These are phyloP conservation scores for Wallacemonas rigidus DNA, from an alignment of 208 protist species.

Conservation along the genomic window DNA sequence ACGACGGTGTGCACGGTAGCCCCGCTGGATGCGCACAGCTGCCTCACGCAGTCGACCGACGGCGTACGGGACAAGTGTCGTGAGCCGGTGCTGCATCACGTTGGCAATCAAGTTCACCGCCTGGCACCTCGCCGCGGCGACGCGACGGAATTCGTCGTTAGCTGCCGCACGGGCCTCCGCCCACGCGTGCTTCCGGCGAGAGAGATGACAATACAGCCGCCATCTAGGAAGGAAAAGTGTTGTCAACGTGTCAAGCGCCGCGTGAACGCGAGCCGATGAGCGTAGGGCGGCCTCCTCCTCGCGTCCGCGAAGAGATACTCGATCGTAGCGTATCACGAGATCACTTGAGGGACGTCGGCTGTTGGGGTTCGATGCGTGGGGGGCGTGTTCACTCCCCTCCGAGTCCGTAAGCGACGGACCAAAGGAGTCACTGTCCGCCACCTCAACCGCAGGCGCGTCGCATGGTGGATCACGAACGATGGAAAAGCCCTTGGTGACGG, in stretches of 20 bases:
- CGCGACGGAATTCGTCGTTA: background rate
- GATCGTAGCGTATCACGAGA: slow-evolving; percentile 11
- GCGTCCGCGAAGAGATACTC: slow-evolving; percentile 13
- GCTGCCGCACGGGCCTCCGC: slow-evolving; percentile 9
- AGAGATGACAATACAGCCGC: slow-evolving; percentile 27
- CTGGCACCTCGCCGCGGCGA: background rate
- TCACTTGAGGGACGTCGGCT: slow-evolving; percentile 6
- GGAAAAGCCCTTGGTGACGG: too few species aligned
- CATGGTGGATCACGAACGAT: too few species aligned
- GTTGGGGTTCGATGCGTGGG: background rate
- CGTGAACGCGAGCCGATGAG: slow-evolving; percentile 6
- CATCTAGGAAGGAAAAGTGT: slow-evolving; percentile 40
- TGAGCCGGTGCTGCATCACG: slow-evolving; percentile 20
- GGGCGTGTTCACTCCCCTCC: slow-evolving; percentile 4
- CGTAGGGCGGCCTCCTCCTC: slow-evolving; percentile 11
- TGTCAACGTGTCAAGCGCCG: slow-evolving; percentile 23
- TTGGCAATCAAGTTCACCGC: slow-evolving; percentile 19
- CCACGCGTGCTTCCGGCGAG: slow-evolving; percentile 20
- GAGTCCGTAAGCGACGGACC: slow-evolving; percentile 3
- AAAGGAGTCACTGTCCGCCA: background rate
- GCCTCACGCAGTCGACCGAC: slow-evolving; percentile 9
- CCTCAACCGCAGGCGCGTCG: background rate
- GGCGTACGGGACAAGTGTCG: slow-evolving; percentile 24
- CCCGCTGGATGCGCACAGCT: slow-evolving; percentile 50
- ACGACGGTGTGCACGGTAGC: slow-evolving; percentile 35